phyloP scores from a whole-genome alignment of 192 early-diverging fungal genomes.

The Kickxella alabastrina region DNA sequence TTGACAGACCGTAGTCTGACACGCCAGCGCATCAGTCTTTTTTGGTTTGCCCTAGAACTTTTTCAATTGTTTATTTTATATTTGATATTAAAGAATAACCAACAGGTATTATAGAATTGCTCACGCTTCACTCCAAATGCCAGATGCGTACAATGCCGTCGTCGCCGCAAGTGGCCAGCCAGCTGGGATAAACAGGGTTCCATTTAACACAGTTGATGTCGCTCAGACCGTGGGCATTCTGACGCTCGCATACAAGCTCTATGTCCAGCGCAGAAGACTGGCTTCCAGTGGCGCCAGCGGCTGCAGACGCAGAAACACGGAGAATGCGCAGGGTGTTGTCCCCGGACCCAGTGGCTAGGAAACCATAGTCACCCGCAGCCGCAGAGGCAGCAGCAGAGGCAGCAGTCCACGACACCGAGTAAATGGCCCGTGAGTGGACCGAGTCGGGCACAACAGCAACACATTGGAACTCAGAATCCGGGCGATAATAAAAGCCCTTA shows the following conservation, averaged over 20 bases:
- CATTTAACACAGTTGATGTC: conserved; percentile 92
- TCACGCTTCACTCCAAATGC: too few relatives aligned
- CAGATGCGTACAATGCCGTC: conserved; percentile 85
- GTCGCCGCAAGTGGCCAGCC: conserved; percentile 87
- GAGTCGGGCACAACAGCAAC: conserved; percentile 60
- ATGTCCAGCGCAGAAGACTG: conserved; percentile 6
- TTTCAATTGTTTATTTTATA: too few relatives aligned
- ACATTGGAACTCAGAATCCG: conserved; percentile 66
- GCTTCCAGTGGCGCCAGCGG: neutral
- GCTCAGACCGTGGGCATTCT: conserved; percentile 73
- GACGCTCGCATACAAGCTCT: conserved; percentile 35
- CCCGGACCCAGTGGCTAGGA: conserved; percentile 75
- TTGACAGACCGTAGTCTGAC: too few relatives aligned
- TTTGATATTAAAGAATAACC: too few relatives aligned
- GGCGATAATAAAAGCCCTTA: conserved; percentile 51
- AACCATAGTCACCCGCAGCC: conserved; percentile 43
- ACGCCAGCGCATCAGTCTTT: too few relatives aligned
- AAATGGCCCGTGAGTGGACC: conserved; percentile 81
- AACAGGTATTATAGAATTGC: conserved; percentile 3
- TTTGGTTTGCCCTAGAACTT: too few relatives aligned
- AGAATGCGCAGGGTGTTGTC: conserved; percentile 78
- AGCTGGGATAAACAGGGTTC: conserved; percentile 65
- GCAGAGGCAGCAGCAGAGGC: conserved; percentile 2
- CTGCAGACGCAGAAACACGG: conserved; percentile 14
- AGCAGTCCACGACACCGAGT: conserved; percentile 81